Evolutionary conservation across 805 yeast species (phyloP), one percentile per base, ranked within the genome.

Genomic region (Candida nonsorbophila): DNA sequence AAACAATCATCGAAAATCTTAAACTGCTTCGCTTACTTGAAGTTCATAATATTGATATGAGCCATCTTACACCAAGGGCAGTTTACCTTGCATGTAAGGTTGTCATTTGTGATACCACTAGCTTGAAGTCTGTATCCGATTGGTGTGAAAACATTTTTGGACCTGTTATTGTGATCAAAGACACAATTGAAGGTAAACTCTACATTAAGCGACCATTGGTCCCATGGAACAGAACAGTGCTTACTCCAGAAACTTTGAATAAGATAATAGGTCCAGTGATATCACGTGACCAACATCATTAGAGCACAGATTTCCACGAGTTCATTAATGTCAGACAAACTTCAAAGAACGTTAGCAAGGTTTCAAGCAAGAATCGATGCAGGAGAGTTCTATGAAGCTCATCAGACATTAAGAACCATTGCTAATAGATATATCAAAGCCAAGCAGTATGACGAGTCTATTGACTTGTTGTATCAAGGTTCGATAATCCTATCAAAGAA

Each of bases 341-440:
- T 81, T 14, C 66, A 69, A 30, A 70, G 72, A 44, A 79, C 86
- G 1, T 54, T 81, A 25, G 74, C 68, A 14, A 62, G 92, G 41
- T 82, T 81, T 59, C 74, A 78, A 47, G 69, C 65, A 24, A 79
- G 83, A 45, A 80, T 90, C 39, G 73, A 70, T 28, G 70, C 70
- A 28, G 85, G 84, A 3, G 83, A 87, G 32, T 86, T 70, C 59
- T 90, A 90, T 52, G 98, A 92, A 52, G 97, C 97, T 0, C 96
- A 90, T 53, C 97, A 92, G 55, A 88, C 95, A 0, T 69, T 92
- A 29, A 68, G 96, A 47, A 86, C 97, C 5, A 83, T 90, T 30
- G 84, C 84, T 23, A 87, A 87, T 42, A 69, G 98, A 49, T 82
- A 84, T 48, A 80, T 83, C 24, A 75, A 84, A 39, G 51, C 77